Evolutionary conservation across 202 grass and related monocot genomes (phyloP), one percentile per base, ranked within the genome.

Genomic region (Setaria italica): DNA sequence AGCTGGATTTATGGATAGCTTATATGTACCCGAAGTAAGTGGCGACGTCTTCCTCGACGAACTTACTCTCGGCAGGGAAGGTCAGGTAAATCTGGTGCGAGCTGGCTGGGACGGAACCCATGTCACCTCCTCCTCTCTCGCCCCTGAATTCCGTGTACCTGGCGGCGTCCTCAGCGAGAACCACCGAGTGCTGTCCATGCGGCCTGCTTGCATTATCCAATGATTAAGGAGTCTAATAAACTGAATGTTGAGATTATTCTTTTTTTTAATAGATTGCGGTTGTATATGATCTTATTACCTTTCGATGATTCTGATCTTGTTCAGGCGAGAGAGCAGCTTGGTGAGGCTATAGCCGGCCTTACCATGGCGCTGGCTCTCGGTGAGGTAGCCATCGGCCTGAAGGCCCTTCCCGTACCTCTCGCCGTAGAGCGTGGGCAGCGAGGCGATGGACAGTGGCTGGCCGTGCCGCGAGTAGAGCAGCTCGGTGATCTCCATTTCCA

Each of bases 81-180:
- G 95, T 98, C 53, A 98, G 95, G 87, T 98, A 98, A 82, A 98
- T 95, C 79, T 98, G 93, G 70, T 92, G 84, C 41, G 91, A 92
- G 79, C 86, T 92, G 4, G 89, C 63, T 50, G 79, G 41, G 33
- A 68, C 48, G 8, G 60, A 34, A 34, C 67, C 77, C 7, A 80
- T 71, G 66, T 95, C 91, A 11, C 74, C 72, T 30, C 85, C 67
- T 19, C 85, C 65, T 9, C 67, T 83, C 17, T 90, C 86, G 57
- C 70, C 86, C 30, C 81, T 87, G 68, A 68, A 87, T 14, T 95
- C 86, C 6, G 59, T 86, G 81, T 89, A 98, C 82, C 90, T 92
- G 29, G 82, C 70, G 1, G 82, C 87, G 74, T 98, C 95, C 81
- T 95, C 93, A 2, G 84, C 72, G 4, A 94, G 83, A 68, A 98